Base-by-base conservation (phyloP, 768 basidiomycete species). In the Leccinum uliginosum region DNA sequence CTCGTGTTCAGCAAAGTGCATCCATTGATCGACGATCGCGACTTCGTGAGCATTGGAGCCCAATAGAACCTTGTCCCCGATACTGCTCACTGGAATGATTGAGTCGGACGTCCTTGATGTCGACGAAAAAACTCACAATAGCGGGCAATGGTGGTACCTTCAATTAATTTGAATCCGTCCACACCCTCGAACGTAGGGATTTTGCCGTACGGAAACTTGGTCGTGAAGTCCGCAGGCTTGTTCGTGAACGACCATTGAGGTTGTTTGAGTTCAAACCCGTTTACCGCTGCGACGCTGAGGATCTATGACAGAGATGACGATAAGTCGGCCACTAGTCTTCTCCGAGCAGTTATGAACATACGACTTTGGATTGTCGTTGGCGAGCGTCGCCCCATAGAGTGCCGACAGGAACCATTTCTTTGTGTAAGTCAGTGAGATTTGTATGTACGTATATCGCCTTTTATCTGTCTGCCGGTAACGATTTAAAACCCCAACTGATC, bases 321-420 rank as follows among this genome's bases (percentile, higher is more conserved):
- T 43, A n/a, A 15, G 19, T 51, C 5, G 23, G 47, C 38, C 4
- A 9, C 26, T 29, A 15, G 17, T 19, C 19, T 3, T 6, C 5
- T 11, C 15, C 4, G 15, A 47, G 9, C 2, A 17, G 8, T 48
- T 21, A 6, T 10, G 9, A 14, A 67, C 66, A 32, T 53, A 65
- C 61, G n/a, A 63, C 64, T 65, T 63, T 67, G 38, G 57, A 60
- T 48, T 67, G 66, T 15, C 59, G 58, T 43, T 67, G 66, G 19
- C 59, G 54, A 46, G 9, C 7, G 9, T 55, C 40, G 10, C 66
- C 64, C 57, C 66, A 67, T 19, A 65, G 55, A 29, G 58, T 65
- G 9, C 66, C 66, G 23, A 59, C 34, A 12, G 45, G 19, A 29
- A 56, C 53, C 66, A 67, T 67, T 24, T 40, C 23, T 1, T 21